Base-by-base conservation (phyloP, 257 asterid genomes). In the Jacaranda copaia region DNA sequence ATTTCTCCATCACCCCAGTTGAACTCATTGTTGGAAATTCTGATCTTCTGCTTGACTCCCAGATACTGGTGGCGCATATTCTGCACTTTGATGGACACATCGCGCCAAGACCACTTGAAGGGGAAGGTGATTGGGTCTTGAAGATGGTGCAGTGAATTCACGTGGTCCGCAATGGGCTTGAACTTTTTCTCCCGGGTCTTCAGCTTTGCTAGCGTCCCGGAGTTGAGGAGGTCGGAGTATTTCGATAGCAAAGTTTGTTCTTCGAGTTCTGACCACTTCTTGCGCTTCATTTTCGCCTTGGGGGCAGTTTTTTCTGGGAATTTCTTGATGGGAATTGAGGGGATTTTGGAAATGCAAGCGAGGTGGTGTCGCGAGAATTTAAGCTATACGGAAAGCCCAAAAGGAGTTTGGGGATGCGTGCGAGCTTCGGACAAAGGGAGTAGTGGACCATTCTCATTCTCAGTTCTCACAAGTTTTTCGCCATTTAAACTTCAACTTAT, bases 81-180 rank as follows among this genome's bases (percentile, higher is more conserved):
- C 82, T 95, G 98, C 11, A 95, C 97, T 73, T 93, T 93, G 80
- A 93, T 91, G 12, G 98, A 93, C 16, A 95, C 97, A 58, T 95
- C 99, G 64, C 98, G 98, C 99, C 99, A 95, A 8, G 97, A 84
- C 99, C 99, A 95, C 76, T 86, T 93, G 86, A 93, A 95, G 61
- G 97, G 98, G 88, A 85, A 95, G 72, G 86, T 82, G 74, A 88
- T 56, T 4, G 99, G 94, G 84, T 95, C 96, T 13, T 73, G 89
- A 6, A 85, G 85, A 69, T 95, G 97, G 87, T 95, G 98, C 49
- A 87, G 76, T 61, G 96, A 74, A 78, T 93, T 95, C 40, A 95
- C 98, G 75, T 95, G 91, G 62, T 95, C 98, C 0, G 99, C 96
- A 45, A 95, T 87, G 52, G 99, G 99, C 89, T 90, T 92, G 96